These are phyloP conservation scores for Cymbopogon flexuosus DNA, from an alignment of 202 grass and related monocot species.

Conservation along the genomic window DNA sequence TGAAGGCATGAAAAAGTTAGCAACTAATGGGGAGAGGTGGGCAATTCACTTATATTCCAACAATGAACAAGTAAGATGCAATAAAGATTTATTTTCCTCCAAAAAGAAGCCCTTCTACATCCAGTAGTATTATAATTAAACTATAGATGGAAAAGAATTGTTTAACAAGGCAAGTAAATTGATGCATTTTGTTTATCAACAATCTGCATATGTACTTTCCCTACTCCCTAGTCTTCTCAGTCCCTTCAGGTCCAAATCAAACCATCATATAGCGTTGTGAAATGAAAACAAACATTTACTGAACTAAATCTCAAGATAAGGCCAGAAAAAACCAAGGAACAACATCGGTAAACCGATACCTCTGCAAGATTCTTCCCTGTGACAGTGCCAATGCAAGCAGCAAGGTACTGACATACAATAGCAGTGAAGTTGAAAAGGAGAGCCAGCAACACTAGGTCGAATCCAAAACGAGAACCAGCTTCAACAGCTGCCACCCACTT, in stretches of 20 bases:
- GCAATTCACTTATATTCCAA: too few species aligned
- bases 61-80: not conserved
- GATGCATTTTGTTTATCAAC: slow-evolving; percentile 20
- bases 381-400: slow-evolving; percentile 80
- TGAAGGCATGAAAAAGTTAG: slow-evolving; percentile 32
- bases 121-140: not conserved
- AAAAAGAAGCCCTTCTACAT: not conserved
- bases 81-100: not conserved
- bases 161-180: not conserved
- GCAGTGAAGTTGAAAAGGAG: slow-evolving; percentile 92
- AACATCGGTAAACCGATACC: slow-evolving; percentile 43
- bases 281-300: slow-evolving; percentile 24
- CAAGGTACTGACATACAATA: slow-evolving; percentile 91
- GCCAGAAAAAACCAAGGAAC: slow-evolving; percentile 23
- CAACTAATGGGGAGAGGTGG: not conserved
- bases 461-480: slow-evolving; percentile 79
- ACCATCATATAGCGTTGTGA: slow-evolving; percentile 10
- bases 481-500: slow-evolving; percentile 89
- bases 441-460: slow-evolving; percentile 66
- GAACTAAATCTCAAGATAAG: slow-evolving; percentile 16
- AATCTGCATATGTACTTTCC: not conserved
- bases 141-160: not conserved
- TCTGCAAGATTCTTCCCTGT: slow-evolving; percentile 83
- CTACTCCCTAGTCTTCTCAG: not conserved
- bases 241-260: slow-evolving; percentile 21